Conservation (phyloP, 176 grass and related monocot genomes). For the Puya raimondii region DNA sequence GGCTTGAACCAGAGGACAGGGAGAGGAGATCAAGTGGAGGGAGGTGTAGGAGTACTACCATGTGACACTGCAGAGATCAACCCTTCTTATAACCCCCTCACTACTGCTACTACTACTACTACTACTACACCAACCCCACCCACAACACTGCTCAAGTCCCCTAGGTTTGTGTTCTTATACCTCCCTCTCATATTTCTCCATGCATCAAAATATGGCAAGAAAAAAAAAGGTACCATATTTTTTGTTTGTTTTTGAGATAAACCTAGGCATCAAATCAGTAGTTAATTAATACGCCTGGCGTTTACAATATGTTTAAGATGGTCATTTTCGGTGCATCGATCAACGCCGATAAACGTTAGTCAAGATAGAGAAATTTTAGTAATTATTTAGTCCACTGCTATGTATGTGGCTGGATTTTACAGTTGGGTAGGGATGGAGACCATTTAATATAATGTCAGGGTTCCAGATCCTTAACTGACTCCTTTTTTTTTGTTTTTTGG, state of each 20-base stretch:
- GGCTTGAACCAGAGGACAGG: conserved; percentile 28
- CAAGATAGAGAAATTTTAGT: background rate
- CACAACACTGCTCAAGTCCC: conserved; percentile 20
- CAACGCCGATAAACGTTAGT: background rate
- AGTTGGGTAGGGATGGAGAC: background rate
- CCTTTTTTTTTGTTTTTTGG: background rate
- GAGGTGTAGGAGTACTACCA: conserved; percentile 8
- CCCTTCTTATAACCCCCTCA: conserved; percentile 19
- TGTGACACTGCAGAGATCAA: conserved; percentile 24
- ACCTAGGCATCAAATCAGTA: background rate
- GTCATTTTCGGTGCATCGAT: background rate
- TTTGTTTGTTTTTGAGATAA: no score
- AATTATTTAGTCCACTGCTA: background rate
- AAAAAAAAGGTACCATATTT: background rate
- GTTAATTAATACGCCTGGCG: background rate
- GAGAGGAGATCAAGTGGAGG: conserved; percentile 26
- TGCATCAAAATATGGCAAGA: background rate
- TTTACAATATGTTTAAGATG: background rate
- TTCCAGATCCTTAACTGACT: background rate
- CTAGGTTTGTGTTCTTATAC: conserved; percentile 23
- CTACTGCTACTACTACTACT: conserved; percentile 16
- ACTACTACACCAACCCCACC: conserved; percentile 23
- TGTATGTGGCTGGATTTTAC: background rate
- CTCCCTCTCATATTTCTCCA: conserved; percentile 1
- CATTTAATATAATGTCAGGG: background rate